These are phyloP conservation scores for Lasiodiplodia sp. DNA, from an alignment of 2,329 filamentous ascomycete genomes.

Conservation along the genomic window DNA sequence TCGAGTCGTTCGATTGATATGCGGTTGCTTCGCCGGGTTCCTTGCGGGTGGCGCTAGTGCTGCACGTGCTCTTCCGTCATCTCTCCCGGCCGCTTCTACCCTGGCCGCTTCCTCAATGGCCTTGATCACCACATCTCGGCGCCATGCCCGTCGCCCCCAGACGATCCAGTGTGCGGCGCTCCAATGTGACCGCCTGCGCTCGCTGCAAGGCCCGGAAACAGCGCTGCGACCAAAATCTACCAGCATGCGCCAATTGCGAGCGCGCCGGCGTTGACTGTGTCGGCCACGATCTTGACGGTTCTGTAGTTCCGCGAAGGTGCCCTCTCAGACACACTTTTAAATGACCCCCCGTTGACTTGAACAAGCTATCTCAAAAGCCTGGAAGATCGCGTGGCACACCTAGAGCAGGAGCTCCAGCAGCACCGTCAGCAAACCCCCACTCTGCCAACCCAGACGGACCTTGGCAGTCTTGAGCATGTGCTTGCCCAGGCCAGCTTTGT, in stretches of 20 bases:
- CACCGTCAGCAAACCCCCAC: not conserved
- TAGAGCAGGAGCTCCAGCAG: not conserved
- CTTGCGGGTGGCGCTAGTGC: not conserved
- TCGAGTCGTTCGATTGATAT: no score
- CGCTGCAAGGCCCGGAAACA: constrained; percentile 8
- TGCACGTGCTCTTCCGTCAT: constrained; percentile 4
- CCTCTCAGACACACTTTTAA: not conserved
- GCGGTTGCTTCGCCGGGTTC: not conserved
- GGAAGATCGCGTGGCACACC: constrained; percentile 1
- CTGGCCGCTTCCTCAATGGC: not conserved
- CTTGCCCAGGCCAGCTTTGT: constrained; percentile 4
- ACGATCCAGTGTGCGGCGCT: constrained; percentile 9
- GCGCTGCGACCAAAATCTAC: constrained; percentile 4
- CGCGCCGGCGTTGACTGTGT: constrained; percentile 4
- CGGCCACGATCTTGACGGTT: not conserved
- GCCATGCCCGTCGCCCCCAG: not conserved
- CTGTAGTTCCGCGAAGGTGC: constrained; percentile 7
- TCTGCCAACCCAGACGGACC: not conserved
- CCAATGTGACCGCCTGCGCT: constrained; percentile 5
- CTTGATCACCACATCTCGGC: not conserved
- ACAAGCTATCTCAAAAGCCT: constrained; percentile 18
- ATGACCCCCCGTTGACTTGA: constrained; percentile 1
- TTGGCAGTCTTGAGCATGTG: not conserved
- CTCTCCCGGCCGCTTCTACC: not conserved
- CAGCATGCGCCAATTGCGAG: constrained; percentile 8